Evolutionary conservation across 805 yeast genomes (phyloP).

Genomic region (Candida methanosorbosa): DNA sequence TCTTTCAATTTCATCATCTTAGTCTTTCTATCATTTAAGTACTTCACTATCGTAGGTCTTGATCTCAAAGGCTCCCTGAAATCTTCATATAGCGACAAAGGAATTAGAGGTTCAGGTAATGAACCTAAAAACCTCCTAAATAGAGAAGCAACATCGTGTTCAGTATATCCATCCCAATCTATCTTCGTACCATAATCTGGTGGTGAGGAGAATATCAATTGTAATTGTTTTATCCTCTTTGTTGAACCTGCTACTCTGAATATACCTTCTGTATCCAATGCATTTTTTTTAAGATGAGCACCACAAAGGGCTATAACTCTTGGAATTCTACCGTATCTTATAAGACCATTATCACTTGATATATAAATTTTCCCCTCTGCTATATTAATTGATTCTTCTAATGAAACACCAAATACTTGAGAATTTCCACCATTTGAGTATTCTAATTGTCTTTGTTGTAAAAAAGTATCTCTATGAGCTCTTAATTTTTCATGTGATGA

Average conservation of each 20-base stretch:
- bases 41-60: slow-evolving; percentile 56
- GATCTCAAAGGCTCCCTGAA: slow-evolving; percentile 73
- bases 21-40: slow-evolving; percentile 45
- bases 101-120: slow-evolving; percentile 87
- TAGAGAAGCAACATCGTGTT: slow-evolving; percentile 93
- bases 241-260: slow-evolving; percentile 91
- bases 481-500: slow-evolving; percentile 25
- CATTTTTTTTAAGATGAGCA: slow-evolving; percentile 69
- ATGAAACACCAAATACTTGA: slow-evolving; percentile 72
- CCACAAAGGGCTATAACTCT: slow-evolving; percentile 96
- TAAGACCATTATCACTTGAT: slow-evolving; percentile 53
- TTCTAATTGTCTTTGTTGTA: slow-evolving; percentile 31
- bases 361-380: slow-evolving; percentile 75
- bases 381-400: slow-evolving; percentile 57
- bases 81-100: slow-evolving; percentile 62
- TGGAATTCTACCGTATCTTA: slow-evolving; percentile 84
- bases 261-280: slow-evolving; percentile 77
- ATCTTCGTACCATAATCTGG: slow-evolving; percentile 86
- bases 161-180: slow-evolving; percentile 89
- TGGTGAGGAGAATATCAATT: slow-evolving; percentile 72
- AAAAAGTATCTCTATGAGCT: slow-evolving; percentile 42
- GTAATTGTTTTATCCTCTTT: slow-evolving; percentile 79
- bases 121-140: slow-evolving; percentile 80
- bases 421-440: slow-evolving; percentile 14
- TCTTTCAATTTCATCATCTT: slow-evolving; percentile 7